Conservation (phyloP, 305 asterid species). For the Solanum hybrid region DNA sequence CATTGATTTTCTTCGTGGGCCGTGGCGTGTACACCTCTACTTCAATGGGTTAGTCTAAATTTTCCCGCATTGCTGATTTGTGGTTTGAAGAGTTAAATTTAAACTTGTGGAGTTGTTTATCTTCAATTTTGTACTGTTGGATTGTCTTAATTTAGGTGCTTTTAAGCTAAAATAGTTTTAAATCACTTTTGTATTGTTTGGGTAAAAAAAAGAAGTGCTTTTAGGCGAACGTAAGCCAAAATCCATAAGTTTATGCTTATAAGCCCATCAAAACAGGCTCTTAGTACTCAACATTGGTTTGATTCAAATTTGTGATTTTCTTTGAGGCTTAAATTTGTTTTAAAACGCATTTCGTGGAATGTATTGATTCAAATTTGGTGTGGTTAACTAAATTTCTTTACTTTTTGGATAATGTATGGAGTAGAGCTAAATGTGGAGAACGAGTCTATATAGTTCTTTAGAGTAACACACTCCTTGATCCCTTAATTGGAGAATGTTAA, state of each 20-base stretch:
- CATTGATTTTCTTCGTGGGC: constrained; percentile 37
- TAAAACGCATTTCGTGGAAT: neutral
- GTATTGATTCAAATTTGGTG: neutral
- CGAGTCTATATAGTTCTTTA: neutral
- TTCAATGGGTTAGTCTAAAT: constrained; percentile 38
- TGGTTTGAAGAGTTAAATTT: neutral
- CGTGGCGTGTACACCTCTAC: constrained; percentile 30
- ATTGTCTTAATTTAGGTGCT: neutral
- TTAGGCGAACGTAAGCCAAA: neutral
- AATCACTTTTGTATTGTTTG: neutral
- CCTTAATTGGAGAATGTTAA: neutral
- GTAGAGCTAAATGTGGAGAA: neutral
- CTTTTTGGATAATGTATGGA: neutral
- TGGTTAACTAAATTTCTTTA: neutral
- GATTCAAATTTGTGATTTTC: neutral
- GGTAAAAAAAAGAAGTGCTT: neutral
- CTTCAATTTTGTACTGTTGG: neutral
- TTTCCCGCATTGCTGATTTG: neutral
- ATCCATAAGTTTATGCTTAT: neutral
- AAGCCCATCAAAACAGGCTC: neutral
- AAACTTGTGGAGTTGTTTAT: neutral
- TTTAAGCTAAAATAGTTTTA: neutral
- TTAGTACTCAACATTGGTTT: neutral
- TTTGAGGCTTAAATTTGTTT: neutral
- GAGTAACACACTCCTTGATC: neutral